Percentiles rank a stretch among this genome's conserved stretches.
Conservation (phyloP, 202 grass and related monocot species). For the Setaria viridis region DNA sequence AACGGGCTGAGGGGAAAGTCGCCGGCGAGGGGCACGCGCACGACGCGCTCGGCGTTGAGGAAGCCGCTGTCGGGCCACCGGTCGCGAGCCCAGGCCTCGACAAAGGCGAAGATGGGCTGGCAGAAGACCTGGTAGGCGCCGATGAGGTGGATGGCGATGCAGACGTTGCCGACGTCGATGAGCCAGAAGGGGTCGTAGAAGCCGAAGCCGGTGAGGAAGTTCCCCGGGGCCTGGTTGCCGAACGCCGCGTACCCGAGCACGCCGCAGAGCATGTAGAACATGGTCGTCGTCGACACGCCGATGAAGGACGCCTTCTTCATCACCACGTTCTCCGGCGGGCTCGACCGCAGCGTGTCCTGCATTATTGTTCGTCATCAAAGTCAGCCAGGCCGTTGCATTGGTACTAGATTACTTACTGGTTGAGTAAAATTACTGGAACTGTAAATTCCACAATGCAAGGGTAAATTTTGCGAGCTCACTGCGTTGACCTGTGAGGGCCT, state of each 20-base stretch:
- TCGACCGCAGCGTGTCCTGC: conserved; percentile 86
- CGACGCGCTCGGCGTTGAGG: conserved; percentile 50
- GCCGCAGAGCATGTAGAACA: conserved; percentile 93
- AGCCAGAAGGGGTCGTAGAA: conserved; percentile 99
- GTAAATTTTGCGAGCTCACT: not conserved
- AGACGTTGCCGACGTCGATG: conserved; percentile 85
- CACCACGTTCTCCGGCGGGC: conserved; percentile 83
- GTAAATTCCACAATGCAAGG: not conserved
- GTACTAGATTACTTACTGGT: not conserved
- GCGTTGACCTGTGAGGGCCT: not conserved
- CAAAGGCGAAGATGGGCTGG: conserved; percentile 81
- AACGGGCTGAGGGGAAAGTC: conserved; percentile 64
- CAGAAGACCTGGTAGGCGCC: conserved; percentile 98
- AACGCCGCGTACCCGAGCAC: conserved; percentile 88
- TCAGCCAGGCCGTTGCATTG: no score
- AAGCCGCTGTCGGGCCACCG: conserved; percentile 59
- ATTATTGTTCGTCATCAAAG: not conserved
- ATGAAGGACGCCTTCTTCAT: conserved; percentile 93
- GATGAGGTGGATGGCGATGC: conserved; percentile 83
- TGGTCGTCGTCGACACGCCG: conserved; percentile 73
- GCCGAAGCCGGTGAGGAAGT: conserved; percentile 91
- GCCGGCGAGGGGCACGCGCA: conserved; percentile 51
- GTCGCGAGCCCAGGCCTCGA: conserved; percentile 53
- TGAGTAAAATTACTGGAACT: not conserved
- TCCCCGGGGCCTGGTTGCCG: conserved; percentile 80